Evolutionary conservation across 805 yeast species (phyloP).

Genomic region (Pichia thaimueangensis): DNA sequence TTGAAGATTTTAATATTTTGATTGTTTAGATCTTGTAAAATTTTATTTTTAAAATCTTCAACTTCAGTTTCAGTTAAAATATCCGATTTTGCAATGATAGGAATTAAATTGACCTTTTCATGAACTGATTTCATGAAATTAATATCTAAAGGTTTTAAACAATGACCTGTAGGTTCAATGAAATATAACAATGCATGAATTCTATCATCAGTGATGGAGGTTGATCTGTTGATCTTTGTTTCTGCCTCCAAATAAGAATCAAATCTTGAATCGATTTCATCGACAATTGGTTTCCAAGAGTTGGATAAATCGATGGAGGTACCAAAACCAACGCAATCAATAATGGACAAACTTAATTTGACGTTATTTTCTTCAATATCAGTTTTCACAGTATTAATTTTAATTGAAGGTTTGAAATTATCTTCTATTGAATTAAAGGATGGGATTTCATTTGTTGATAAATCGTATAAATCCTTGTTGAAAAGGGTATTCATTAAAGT

Average conservation of each 20-base stretch:
- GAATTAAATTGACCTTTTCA: conserved; percentile 87
- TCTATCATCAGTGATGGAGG: conserved; percentile 65
- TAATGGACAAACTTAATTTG: conserved; percentile 71
- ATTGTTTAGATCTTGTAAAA: conserved; percentile 66
- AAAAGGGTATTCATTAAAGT: conserved; percentile 89
- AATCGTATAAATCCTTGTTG: conserved; percentile 52
- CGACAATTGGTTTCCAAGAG: conserved; percentile 86
- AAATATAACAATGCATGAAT: conserved; percentile 91
- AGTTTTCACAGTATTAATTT: conserved; percentile 54
- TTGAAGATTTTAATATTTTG: conserved; percentile 71
- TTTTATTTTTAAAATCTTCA: conserved; percentile 63
- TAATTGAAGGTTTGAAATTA: conserved; percentile 32
- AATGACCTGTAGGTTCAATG: conserved; percentile 96
- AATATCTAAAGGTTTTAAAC: conserved; percentile 81
- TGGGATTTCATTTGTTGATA: conserved; percentile 21
- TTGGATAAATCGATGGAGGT: conserved; percentile 75
- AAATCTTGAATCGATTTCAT: conserved; percentile 79
- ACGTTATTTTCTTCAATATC: conserved; percentile 94
- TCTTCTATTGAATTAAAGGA: conserved; percentile 21
- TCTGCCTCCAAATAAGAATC: conserved; percentile 87
- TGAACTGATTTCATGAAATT: conserved; percentile 82
- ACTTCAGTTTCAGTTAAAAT: conserved; percentile 87
- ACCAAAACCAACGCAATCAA: conserved; percentile 93
- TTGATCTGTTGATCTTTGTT: conserved; percentile 69
- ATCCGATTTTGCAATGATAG: conserved; percentile 92